These are phyloP conservation scores for Aspergillus glaucus DNA, from an alignment of 2,329 filamentous ascomycete species.

Conservation along the genomic window DNA sequence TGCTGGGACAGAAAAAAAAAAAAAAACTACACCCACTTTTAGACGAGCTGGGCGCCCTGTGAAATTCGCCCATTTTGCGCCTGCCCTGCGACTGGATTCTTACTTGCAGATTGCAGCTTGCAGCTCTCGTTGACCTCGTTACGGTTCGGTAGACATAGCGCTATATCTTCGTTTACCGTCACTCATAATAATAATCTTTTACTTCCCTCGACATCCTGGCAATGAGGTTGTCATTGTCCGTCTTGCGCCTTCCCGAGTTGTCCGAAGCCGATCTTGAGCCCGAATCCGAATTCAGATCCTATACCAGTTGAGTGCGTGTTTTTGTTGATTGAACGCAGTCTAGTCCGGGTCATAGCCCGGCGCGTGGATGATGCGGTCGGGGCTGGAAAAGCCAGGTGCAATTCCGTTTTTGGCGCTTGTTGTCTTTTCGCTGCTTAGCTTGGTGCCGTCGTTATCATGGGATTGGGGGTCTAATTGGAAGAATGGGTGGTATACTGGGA, in stretches of 20 bases:
- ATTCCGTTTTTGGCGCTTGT: conserved; percentile 28
- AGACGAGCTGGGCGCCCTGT: too few species aligned
- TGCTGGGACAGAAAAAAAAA: too few species aligned
- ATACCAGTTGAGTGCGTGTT: too few species aligned
- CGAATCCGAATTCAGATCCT: background rate
- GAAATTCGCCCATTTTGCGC: too few species aligned
- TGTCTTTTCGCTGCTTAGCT: conserved; percentile 27
- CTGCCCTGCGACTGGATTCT: too few species aligned
- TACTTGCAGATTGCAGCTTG: too few species aligned
- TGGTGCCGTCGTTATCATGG: conserved; percentile 28
- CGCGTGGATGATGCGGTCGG: conserved; percentile 28
- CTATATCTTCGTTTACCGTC: too few species aligned
- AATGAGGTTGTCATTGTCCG: background rate
- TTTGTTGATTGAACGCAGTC: background rate
- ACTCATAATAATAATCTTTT: background rate
- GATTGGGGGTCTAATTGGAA: conserved; percentile 23
- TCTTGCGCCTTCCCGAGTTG: background rate
- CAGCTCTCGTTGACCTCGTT: background rate
- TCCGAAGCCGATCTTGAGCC: background rate
- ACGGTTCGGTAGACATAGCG: background rate
- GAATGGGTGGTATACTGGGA: conserved; percentile 18
- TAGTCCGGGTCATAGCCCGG: background rate
- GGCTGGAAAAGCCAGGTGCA: conserved; percentile 27
- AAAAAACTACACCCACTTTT: too few species aligned
- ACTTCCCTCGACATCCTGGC: background rate